These are phyloP conservation scores for Lasiodiplodia sp. DNA, from an alignment of 2,329 filamentous ascomycete genomes.

Conservation along the genomic window DNA sequence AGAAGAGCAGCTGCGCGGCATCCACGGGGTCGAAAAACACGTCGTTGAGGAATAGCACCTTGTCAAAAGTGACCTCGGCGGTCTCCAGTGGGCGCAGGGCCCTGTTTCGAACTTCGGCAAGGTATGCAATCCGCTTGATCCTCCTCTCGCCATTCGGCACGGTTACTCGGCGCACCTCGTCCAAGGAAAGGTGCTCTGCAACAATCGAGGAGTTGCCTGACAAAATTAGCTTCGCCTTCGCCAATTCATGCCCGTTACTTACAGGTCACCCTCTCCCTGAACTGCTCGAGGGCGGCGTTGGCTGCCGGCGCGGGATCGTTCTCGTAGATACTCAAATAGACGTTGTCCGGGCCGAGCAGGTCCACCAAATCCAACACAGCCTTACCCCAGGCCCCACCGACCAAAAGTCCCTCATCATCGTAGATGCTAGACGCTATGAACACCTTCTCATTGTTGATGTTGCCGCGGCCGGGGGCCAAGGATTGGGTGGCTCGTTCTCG, in stretches of 20 bases:
- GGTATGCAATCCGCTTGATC: constrained; percentile 76
- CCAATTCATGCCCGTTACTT: constrained; percentile 13
- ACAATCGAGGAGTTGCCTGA: constrained; percentile 60
- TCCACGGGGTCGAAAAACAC: constrained; percentile 68
- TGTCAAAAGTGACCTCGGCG: constrained; percentile 64
- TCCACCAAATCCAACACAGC: constrained; percentile 68
- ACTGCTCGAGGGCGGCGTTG: constrained; percentile 60
- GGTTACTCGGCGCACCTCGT: constrained; percentile 64
- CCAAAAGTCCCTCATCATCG: constrained; percentile 67
- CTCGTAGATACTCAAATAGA: constrained; percentile 77
- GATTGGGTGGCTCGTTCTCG: constrained; percentile 43
- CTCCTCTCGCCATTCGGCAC: constrained; percentile 68
- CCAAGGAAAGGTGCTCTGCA: constrained; percentile 65
- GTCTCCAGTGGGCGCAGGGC: constrained; percentile 70
- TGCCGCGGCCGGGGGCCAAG: constrained; percentile 52
- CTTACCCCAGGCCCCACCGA: constrained; percentile 69
- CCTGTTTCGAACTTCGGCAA: constrained; percentile 76
- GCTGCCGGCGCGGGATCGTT: constrained; percentile 70
- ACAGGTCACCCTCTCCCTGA: constrained; percentile 61
- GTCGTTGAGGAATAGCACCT: constrained; percentile 71
- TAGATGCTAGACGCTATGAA: constrained; percentile 77
- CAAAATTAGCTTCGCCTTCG: constrained; percentile 3
- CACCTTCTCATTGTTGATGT: constrained; percentile 68
- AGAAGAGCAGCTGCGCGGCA: constrained; percentile 69
- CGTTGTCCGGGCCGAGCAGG: constrained; percentile 70